Base-by-base conservation (phyloP, 2,329 filamentous ascomycete species). In the Xylaria polymorpha region DNA sequence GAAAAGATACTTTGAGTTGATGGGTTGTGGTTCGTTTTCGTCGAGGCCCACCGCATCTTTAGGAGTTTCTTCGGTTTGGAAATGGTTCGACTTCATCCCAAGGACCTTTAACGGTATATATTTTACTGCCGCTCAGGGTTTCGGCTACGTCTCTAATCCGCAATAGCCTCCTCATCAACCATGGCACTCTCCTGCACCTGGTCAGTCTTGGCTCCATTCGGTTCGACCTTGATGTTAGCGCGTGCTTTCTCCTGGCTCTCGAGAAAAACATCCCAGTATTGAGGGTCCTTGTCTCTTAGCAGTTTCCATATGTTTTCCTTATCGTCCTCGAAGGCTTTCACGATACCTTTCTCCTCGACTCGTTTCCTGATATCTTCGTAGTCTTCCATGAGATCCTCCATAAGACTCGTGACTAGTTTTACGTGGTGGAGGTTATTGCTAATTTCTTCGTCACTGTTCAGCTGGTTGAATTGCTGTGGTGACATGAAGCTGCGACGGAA, bases 251-350 rank as follows among this genome's bases (percentile, higher is more conserved):
- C 82, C 79, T 90, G 88, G 44, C 85, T 83, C 79, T 91, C 88
- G 29, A 86, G 84, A 75, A 94, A 88, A 8, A 81, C 80, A 59
- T 86, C 85, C 86, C 92, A 88, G 77, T 91, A 85, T 70, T 89
- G 87, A 0, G 90, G 88, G 71, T 94, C 92, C 35, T 86, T 85
- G 5, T 87, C 87, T 20, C 87, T 83, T 71, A 90, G 76, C 59
- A 79, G 75, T 68, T 81, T 80, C 48, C 85, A 77, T 22, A 90
- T 82, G 61, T 85, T 77, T 18, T 86, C 84, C 66, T 81, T 83
- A 71, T 90, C 79, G 75, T 90, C 87, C 74, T 87, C 85, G 72
- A 93, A 90, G 0, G 88, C 86, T 64, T 83, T 82, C 14, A 92
- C 83, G 60, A 87, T 86, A 0, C 91, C 91, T 73, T 87, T 85